Percentiles rank a stretch among this genome's conserved stretches.
Conservation (phyloP, 345 rosid species). For the Erodium maritimum region DNA sequence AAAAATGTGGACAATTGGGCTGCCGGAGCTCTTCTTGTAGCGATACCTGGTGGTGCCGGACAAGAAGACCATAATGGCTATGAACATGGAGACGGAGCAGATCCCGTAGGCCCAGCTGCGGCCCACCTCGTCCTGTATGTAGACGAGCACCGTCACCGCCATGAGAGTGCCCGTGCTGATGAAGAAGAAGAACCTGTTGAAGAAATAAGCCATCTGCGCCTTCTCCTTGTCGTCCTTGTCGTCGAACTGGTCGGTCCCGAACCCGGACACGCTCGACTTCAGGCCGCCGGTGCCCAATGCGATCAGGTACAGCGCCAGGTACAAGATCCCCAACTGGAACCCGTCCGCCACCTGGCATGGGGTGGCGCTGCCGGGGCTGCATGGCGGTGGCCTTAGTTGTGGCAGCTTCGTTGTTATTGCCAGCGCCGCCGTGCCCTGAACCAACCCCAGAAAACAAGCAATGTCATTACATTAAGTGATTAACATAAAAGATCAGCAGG, state of each 20-base stretch:
- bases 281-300: conserved; percentile 65
- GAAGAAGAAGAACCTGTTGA: conserved; percentile 52
- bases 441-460: no score
- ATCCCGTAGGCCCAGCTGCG: conserved; percentile 52
- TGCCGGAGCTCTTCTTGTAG: conserved; percentile 68
- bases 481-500: no score
- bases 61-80: conserved; percentile 43
- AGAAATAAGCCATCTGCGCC: conserved; percentile 48
- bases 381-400: conserved; percentile 54
- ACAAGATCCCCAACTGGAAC: conserved; percentile 61
- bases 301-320: conserved; percentile 42
- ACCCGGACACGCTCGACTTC: conserved; percentile 59
- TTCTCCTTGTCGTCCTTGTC: conserved; percentile 52
- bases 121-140: conserved; percentile 48
- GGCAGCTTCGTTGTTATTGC: conserved; percentile 49
- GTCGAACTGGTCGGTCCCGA: conserved; percentile 60
- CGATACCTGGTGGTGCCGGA: conserved; percentile 53
- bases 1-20: conserved; percentile 64
- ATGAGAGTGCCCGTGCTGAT: conserved; percentile 41
- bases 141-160: conserved; percentile 62
- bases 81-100: conserved; percentile 47
- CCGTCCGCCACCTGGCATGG: conserved; percentile 41
- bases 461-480: no score
- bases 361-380: conserved; percentile 24
- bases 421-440: conserved; percentile 62